These are phyloP conservation scores for Vigna nakashimae DNA, from an alignment of 306 rosid genomes.

Conservation along the genomic window DNA sequence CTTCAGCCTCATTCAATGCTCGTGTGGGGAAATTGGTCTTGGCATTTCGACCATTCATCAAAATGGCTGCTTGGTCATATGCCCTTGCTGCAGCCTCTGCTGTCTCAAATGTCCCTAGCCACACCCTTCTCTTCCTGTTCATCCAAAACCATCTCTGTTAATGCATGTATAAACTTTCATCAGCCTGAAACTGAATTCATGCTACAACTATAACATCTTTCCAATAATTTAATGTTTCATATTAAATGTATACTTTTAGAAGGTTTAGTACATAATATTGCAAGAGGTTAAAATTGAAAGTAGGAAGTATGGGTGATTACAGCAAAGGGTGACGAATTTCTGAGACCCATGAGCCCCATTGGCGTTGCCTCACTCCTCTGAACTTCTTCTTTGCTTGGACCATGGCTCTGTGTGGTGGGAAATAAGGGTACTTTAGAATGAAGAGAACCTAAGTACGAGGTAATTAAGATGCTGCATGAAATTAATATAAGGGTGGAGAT, in stretches of 20 bases:
- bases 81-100: slow-evolving; percentile 31
- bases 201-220: too few species aligned
- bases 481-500: not conserved
- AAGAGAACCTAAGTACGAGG: not conserved
- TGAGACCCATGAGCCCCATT: slow-evolving; percentile 98
- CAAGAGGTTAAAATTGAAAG: too few species aligned
- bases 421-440: not conserved
- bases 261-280: too few species aligned
- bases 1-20: slow-evolving; percentile 20
- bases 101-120: slow-evolving; percentile 39
- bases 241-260: too few species aligned
- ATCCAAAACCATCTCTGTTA: not conserved
- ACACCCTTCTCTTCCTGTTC: slow-evolving; percentile 24
- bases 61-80: slow-evolving; percentile 24
- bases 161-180: not conserved
- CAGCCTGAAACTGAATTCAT: too few species aligned
- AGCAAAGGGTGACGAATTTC: slow-evolving; percentile 88
- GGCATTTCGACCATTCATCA: slow-evolving; percentile 16
- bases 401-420: not conserved
- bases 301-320: slow-evolving; percentile 36
- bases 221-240: too few species aligned
- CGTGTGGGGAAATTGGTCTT: slow-evolving; percentile 34
- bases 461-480: not conserved
- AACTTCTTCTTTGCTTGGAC: slow-evolving; percentile 17
- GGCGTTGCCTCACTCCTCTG: slow-evolving; percentile 40